Percentiles rank a stretch among this genome's conserved stretches.
phyloP scores from a whole-genome alignment of 768 basidiomycete genomes.

The Suillus subalutaceus region DNA sequence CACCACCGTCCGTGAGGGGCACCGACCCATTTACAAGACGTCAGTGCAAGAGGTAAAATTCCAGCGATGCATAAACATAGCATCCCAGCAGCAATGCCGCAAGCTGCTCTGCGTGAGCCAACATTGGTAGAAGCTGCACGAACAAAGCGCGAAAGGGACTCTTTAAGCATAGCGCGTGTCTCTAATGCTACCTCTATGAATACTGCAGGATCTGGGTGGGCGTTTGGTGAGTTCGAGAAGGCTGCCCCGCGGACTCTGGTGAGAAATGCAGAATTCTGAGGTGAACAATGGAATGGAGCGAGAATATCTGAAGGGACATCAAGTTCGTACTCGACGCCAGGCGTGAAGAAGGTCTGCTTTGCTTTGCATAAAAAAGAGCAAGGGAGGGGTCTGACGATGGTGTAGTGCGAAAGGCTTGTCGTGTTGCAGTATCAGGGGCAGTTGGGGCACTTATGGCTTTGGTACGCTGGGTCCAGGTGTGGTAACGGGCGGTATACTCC shows the following conservation, averaged over 20 bases:
- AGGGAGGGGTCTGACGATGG: slow-evolving; percentile 52
- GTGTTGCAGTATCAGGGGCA: slow-evolving; percentile 20
- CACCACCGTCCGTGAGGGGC: slow-evolving; percentile 49
- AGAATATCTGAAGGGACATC: slow-evolving; percentile 68
- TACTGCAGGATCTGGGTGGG: slow-evolving; percentile 66
- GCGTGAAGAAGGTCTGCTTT: slow-evolving; percentile 80
- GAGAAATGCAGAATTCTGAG: slow-evolving; percentile 32
- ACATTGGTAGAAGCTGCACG: slow-evolving; percentile 68
- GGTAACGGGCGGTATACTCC: slow-evolving; percentile 63
- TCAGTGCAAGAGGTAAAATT: slow-evolving; percentile 55
- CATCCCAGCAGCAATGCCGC: slow-evolving; percentile 67
- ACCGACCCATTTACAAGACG: slow-evolving; percentile 37
- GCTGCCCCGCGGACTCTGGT: slow-evolving; percentile 14
- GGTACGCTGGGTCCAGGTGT: slow-evolving; percentile 41
- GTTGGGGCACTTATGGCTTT: slow-evolving; percentile 30
- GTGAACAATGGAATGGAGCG: slow-evolving; percentile 54
- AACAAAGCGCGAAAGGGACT: slow-evolving; percentile 68
- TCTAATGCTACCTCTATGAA: slow-evolving; percentile 64
- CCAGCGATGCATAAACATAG: slow-evolving; percentile 51
- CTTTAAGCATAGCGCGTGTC: slow-evolving; percentile 59
- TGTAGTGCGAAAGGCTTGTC: slow-evolving; percentile 34
- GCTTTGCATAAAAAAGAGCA: slow-evolving; percentile 76
- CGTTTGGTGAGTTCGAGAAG: slow-evolving; percentile 31
- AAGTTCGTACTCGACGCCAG: slow-evolving; percentile 71
- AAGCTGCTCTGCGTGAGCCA: slow-evolving; percentile 68